A percentile compares a stretch with the other conserved stretches of the same genome.
Evolutionary conservation across 108 stramenopile species (phyloP).

Genomic region (Nitzschia sp.): DNA sequence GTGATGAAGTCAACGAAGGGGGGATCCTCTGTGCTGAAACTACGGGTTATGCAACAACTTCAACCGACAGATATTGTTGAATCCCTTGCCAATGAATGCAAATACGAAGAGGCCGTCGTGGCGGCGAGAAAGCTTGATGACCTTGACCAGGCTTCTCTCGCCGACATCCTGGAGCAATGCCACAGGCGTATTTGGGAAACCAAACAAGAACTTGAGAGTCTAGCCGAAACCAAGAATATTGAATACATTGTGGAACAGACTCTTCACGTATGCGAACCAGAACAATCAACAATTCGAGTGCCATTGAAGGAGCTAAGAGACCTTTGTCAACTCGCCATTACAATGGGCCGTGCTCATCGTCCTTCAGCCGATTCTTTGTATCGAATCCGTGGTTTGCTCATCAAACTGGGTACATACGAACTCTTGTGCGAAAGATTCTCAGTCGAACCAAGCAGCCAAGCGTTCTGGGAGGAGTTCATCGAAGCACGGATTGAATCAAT

Average conservation of each 20-base stretch:
- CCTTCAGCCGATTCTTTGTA: conserved; percentile 8
- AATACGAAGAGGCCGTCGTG: conserved; percentile 23
- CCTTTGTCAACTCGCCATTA: conserved; percentile 31
- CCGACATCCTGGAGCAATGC: conserved; percentile 79
- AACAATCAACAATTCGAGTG: not conserved
- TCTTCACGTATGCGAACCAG: conserved; percentile 6
- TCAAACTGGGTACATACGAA: conserved; percentile 53
- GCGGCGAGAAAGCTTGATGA: conserved; percentile 26
- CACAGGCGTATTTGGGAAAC: conserved; percentile 81
- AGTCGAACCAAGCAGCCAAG: conserved; percentile 9
- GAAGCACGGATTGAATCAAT: conserved; percentile 28
- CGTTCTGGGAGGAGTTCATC: conserved; percentile 49
- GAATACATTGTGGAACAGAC: conserved; percentile 68
- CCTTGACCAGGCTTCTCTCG: conserved; percentile 20
- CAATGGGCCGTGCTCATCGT: not conserved
- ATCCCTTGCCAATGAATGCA: conserved; percentile 19
- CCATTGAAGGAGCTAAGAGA: conserved; percentile 23
- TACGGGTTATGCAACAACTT: conserved; percentile 31
- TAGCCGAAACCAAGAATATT: conserved; percentile 81
- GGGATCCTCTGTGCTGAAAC: not conserved
- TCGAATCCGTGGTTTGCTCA: conserved; percentile 27
- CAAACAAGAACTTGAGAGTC: conserved; percentile 39
- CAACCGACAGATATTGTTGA: conserved; percentile 30
- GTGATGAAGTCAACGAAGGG: not conserved
- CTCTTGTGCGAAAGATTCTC: conserved; percentile 42